Conservation (phyloP, 1,139 yeast genomes). For the Kodamaea fungicola region DNA sequence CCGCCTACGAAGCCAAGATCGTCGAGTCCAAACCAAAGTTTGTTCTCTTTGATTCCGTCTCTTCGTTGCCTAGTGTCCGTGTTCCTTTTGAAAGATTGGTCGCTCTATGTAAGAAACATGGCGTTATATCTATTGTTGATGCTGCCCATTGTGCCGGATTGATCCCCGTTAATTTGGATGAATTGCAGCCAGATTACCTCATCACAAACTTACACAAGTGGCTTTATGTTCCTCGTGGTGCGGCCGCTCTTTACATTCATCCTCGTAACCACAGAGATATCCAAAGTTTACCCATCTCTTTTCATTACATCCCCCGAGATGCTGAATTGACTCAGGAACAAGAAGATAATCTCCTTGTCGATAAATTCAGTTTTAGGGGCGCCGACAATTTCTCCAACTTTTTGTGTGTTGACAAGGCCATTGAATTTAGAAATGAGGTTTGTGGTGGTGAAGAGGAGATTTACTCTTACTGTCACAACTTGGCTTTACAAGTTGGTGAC, state of each 20-base stretch:
- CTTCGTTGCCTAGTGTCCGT: constrained; percentile 61
- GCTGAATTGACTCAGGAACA: constrained; percentile 16
- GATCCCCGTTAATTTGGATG: constrained; percentile 42
- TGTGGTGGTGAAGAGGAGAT: constrained; percentile 66
- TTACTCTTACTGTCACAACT: constrained; percentile 39
- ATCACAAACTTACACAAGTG: constrained; percentile 70
- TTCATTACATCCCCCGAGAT: constrained; percentile 31
- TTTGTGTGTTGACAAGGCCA: constrained; percentile 34
- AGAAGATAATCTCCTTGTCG: constrained; percentile 30
- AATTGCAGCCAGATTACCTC: constrained; percentile 57
- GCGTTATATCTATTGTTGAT: constrained; percentile 57
- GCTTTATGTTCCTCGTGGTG: constrained; percentile 57
- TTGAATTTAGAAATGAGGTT: constrained; percentile 46
- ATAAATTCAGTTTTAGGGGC: constrained; percentile 38
- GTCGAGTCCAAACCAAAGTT: constrained; percentile 23
- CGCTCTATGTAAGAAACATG: constrained; percentile 43
- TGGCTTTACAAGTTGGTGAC: constrained; percentile 44
- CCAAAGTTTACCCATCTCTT: constrained; percentile 61
- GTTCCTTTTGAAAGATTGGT: constrained; percentile 55
- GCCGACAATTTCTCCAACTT: constrained; percentile 30
- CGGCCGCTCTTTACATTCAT: constrained; percentile 59
- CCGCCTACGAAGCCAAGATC: constrained; percentile 33
- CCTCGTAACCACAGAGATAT: constrained; percentile 46
- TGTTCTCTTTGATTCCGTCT: constrained; percentile 58
- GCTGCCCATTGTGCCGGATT: constrained; percentile 73